These are phyloP conservation scores for Sicyos baderoa DNA, from an alignment of 306 rosid species.

Conservation along the genomic window DNA sequence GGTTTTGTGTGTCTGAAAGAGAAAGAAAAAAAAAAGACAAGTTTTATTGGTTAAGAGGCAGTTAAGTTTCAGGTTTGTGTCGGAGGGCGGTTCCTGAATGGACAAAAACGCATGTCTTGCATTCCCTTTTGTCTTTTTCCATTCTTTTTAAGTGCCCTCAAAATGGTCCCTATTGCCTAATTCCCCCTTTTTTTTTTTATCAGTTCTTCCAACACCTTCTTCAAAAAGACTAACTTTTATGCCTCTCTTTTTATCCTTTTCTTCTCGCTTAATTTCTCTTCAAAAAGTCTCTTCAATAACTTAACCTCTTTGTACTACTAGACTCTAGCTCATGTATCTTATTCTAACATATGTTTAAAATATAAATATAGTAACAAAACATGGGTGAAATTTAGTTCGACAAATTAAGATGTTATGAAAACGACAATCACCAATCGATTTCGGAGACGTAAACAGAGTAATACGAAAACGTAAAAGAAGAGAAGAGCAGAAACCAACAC, in stretches of 20 bases:
- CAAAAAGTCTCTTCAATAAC: too few species aligned
- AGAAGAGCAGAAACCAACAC: too few species aligned
- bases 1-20: constrained; percentile 11
- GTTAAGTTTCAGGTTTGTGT: constrained; percentile 2
- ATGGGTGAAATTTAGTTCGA: too few species aligned
- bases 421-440: too few species aligned
- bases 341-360: background rate
- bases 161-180: background rate
- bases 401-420: too few species aligned
- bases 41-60: too few species aligned
- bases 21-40: background rate
- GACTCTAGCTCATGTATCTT: too few species aligned
- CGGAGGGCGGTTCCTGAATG: constrained; percentile 18
- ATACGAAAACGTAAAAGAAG: too few species aligned
- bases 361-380: too few species aligned
- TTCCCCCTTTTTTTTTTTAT: background rate
- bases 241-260: background rate
- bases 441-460: too few species aligned
- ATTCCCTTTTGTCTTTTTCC: constrained; percentile 3
- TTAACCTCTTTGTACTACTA: too few species aligned
- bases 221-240: background rate
- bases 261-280: background rate
- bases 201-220: background rate
- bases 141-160: background rate
- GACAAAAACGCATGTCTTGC: constrained; percentile 16